These are phyloP conservation scores for Teunomyces barrocoloradensis DNA, from an alignment of 805 yeast species.

Conservation along the genomic window DNA sequence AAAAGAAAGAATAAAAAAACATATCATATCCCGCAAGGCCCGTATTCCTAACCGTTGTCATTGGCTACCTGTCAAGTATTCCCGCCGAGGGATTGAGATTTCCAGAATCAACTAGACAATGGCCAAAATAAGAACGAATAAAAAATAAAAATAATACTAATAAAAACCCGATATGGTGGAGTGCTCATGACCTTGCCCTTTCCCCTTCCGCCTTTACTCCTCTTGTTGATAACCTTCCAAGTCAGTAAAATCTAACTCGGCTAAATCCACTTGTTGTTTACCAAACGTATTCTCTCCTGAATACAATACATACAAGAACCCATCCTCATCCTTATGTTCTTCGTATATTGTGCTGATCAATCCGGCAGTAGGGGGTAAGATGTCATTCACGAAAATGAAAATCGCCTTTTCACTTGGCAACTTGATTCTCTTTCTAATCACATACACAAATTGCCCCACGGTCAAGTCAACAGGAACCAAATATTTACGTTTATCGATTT, in stretches of 20 bases:
- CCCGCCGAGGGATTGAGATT: neutral
- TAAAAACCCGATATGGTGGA: neutral
- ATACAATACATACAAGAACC: conserved; percentile 91
- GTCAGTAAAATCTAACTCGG: neutral
- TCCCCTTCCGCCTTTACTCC: neutral
- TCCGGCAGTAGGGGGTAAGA: conserved; percentile 97
- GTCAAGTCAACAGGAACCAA: conserved; percentile 94
- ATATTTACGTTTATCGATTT: conserved; percentile 95
- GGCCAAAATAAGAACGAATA: neutral
- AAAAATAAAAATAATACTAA: neutral
- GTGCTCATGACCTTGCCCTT: neutral
- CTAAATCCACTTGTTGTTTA: conserved; percentile 13
- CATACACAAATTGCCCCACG: conserved; percentile 97
- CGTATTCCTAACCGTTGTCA: neutral
- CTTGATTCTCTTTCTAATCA: conserved; percentile 92
- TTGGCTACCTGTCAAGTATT: neutral
- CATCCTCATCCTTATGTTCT: conserved; percentile 97
- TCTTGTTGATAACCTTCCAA: conserved; percentile 1
- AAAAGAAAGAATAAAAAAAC: too few relatives aligned
- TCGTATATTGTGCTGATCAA: conserved; percentile 92
- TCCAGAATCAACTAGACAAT: neutral
- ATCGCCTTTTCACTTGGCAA: conserved; percentile 97
- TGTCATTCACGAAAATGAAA: conserved; percentile 94
- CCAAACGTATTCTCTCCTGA: conserved; percentile 99
- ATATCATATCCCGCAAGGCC: too few relatives aligned